Evolutionary conservation across 768 basidiomycete species (phyloP).

Genomic region (Macrolepiota dolichaula): DNA sequence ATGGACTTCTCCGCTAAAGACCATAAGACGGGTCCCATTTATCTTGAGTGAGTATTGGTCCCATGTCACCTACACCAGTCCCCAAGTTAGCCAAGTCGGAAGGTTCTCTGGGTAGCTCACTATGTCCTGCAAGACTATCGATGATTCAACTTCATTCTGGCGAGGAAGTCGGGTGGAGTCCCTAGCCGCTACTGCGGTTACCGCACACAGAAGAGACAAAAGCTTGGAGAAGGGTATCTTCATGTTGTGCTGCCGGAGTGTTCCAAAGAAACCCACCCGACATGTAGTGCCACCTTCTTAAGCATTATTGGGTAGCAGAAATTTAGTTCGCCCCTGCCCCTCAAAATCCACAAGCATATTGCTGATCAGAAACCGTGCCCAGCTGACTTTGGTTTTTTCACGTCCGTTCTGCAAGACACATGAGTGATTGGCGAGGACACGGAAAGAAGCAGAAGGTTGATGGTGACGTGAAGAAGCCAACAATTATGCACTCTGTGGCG

Average conservation of each 20-base stretch:
- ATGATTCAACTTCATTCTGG: background rate
- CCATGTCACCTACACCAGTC: slow-evolving; percentile 34
- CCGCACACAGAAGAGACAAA: slow-evolving; percentile 20
- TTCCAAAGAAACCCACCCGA: background rate
- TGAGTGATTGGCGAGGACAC: background rate
- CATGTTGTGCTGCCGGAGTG: slow-evolving; percentile 19
- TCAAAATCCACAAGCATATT: background rate
- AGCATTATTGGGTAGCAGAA: background rate
- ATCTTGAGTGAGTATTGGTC: slow-evolving; percentile 40
- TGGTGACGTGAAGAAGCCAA: background rate
- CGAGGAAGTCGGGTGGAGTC: background rate
- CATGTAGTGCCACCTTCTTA: background rate
- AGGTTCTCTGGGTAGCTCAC: background rate
- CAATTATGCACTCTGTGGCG: background rate
- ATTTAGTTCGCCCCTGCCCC: background rate
- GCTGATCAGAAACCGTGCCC: slow-evolving; percentile 1
- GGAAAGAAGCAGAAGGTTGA: background rate
- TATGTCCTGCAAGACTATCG: background rate
- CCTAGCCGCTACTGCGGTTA: slow-evolving; percentile 17
- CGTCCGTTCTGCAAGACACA: background rate
- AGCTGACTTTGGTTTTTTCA: slow-evolving; percentile 4
- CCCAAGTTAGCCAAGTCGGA: background rate
- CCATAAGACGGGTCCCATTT: slow-evolving; percentile 36
- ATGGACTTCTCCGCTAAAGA: slow-evolving; percentile 42
- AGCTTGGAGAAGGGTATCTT: slow-evolving; percentile 17